Conservation (phyloP, 495 filamentous ascomycete species). For the Hypoxylon perforatum region DNA sequence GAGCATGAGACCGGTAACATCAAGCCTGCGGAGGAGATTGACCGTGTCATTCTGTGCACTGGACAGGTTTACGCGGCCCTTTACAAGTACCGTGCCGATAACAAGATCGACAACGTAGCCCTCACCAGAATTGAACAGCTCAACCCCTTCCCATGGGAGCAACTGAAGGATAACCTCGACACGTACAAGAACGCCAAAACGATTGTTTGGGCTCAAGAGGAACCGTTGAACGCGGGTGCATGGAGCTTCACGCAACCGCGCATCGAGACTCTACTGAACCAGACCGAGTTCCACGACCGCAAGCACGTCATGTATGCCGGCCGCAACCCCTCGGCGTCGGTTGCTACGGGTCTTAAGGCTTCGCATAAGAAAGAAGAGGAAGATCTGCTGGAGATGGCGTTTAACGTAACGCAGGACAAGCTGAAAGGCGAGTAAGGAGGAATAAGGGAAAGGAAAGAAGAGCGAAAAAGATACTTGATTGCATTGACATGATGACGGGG, state of each 20-base stretch:
- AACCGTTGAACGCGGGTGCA: slow-evolving; percentile 94
- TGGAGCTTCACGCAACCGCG: slow-evolving; percentile 96
- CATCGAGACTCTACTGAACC: slow-evolving; percentile 93
- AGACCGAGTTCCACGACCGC: slow-evolving; percentile 87
- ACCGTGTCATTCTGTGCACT: slow-evolving; percentile 92
- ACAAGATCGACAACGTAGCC: slow-evolving; percentile 86
- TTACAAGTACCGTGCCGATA: slow-evolving; percentile 86
- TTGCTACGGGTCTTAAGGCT: slow-evolving; percentile 91
- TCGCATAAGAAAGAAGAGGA: slow-evolving; percentile 93
- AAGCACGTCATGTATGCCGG: slow-evolving; percentile 98
- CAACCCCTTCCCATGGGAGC: slow-evolving; percentile 98
- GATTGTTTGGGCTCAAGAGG: slow-evolving; percentile 96
- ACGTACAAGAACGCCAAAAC: slow-evolving; percentile 95
- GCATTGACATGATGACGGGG: slow-evolving; percentile 29
- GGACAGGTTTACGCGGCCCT: slow-evolving; percentile 94
- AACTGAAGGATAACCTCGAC: slow-evolving; percentile 94
- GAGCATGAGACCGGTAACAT: slow-evolving; percentile 78
- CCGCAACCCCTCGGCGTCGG: slow-evolving; percentile 86
- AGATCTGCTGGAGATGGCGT: slow-evolving; percentile 83
- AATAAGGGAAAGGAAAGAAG: slow-evolving; percentile 13
- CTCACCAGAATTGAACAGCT: slow-evolving; percentile 97
- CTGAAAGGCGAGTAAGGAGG: slow-evolving; percentile 73
- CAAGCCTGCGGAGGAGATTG: slow-evolving; percentile 84
- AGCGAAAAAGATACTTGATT: slow-evolving; percentile 19
- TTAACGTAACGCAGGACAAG: slow-evolving; percentile 71